Evolutionary conservation across 257 asterid genomes (phyloP).

Genomic region (Solanum sparsipilum): DNA sequence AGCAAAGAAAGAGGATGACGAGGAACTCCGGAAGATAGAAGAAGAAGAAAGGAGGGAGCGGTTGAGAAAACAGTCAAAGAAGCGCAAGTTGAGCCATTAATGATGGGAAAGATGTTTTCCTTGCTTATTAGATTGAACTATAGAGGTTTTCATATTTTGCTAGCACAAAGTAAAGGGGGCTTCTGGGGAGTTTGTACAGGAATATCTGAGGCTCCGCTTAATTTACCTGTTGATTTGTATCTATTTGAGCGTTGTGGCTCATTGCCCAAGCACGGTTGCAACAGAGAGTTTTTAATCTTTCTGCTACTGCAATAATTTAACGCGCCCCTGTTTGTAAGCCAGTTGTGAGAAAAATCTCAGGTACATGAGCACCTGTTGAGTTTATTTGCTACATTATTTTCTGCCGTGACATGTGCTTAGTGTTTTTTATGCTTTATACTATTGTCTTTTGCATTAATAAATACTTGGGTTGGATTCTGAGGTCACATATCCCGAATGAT

Average conservation of each 20-base stretch:
- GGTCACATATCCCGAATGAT: background rate
- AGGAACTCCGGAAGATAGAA: slow-evolving; percentile 52
- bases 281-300: background rate
- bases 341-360: background rate
- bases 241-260: background rate
- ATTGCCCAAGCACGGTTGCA: background rate
- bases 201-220: background rate
- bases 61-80: slow-evolving; percentile 48
- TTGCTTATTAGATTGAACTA: background rate
- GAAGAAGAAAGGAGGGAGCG: slow-evolving; percentile 68
- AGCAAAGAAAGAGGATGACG: slow-evolving; percentile 67
- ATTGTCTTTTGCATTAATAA: background rate
- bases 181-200: background rate
- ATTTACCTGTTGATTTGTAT: background rate
- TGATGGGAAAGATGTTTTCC: background rate
- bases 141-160: background rate
- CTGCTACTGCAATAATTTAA: background rate
- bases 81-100: slow-evolving; percentile 32
- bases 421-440: background rate
- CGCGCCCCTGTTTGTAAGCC: background rate
- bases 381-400: background rate
- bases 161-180: background rate
- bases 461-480: background rate
- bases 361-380: background rate
- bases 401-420: background rate